Evolutionary conservation across 164 flowering plant species (phyloP), one percentile per base, ranked within the genome.

Genomic region (Stephania japonica): DNA sequence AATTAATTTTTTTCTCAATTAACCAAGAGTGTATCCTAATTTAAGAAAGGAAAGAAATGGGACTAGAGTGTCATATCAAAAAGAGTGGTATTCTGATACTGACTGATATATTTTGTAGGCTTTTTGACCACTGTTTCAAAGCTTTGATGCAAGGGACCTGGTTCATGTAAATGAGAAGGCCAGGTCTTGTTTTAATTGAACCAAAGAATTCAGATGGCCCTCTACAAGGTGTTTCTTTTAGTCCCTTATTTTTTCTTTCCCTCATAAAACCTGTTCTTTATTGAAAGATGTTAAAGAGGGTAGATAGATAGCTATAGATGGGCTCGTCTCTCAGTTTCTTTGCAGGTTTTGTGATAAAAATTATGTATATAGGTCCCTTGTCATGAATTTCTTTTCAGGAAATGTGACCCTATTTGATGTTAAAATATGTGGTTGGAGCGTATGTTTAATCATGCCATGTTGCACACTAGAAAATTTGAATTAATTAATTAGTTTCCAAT

Each of bases 241-340:
- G 61, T 25, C 7, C 16, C 16, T 47, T 47, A 9, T 47, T 24
- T 11, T 27, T 14, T 19, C 11, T 14, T n/a, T 42, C 27, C 11
- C 62, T 47, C 14, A 53, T 26, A 70, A 59, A 70, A 70, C 32
- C 73, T 1, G 71, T 68, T 78, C 83, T 84, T 84, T 82, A 80
- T 82, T 69, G 76, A 82, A 82, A 79, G 79, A 70, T 65, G 78
- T 8, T 80, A 78, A 80, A 84, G 83, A 69, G 49, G 77, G 5
- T 76, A 78, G 75, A 83, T 81, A 73, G 63, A 70, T 73, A 56
- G 65, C 65, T 56, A 72, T 64, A 44, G 64, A 73, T 50, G 75
- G 73, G 73, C 73, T 21, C 67, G 27, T 53, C 50, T 43, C 32
- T 26, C 69, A 65, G 70, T 65, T 73, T 42, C 75, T 72, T 72